Evolutionary conservation across 306 rosid species (phyloP).

Genomic region (Dryas alaskensis): DNA sequence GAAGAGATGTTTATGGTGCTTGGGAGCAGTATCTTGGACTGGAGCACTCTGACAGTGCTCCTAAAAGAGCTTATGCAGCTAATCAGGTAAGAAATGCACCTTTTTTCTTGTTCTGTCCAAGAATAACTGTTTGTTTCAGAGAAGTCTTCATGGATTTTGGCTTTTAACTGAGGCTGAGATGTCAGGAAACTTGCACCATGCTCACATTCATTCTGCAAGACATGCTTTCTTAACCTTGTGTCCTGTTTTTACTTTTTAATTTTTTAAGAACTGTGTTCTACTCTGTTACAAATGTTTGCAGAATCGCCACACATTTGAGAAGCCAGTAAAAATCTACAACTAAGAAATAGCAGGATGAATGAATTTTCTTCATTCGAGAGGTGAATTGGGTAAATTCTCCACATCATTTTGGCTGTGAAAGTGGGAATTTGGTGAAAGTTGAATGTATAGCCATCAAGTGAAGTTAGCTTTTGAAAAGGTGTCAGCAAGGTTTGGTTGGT

Average conservation of each 20-base stretch:
- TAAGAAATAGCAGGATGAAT: conserved; percentile 38
- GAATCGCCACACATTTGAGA: conserved; percentile 87
- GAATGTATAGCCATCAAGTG: conserved; percentile 42
- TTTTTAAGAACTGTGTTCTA: too few relatives aligned
- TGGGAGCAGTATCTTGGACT: conserved; percentile 97
- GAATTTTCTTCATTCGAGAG: conserved; percentile 29
- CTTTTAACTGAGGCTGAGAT: not conserved
- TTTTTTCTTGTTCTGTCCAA: not conserved
- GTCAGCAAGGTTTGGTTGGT: conserved; percentile 48
- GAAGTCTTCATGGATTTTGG: too few relatives aligned
- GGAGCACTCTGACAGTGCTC: conserved; percentile 88
- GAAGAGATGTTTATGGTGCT: conserved; percentile 92
- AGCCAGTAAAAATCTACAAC: conserved; percentile 90
- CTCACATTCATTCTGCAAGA: too few relatives aligned
- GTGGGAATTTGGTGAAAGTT: conserved; percentile 29
- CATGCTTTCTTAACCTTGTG: not conserved
- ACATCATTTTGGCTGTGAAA: conserved; percentile 39
- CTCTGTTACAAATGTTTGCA: conserved; percentile 32
- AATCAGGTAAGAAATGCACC: conserved; percentile 53
- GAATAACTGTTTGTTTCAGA: not conserved
- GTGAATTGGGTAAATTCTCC: conserved; percentile 40
- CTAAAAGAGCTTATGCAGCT: conserved; percentile 72
- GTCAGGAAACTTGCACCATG: too few relatives aligned
- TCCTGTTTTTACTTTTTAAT: too few relatives aligned
- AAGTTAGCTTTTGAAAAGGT: conserved; percentile 38